Evolutionary conservation across 1,284 basidiomycete species (phyloP).

Genomic region (Tilletiaria anomala): DNA sequence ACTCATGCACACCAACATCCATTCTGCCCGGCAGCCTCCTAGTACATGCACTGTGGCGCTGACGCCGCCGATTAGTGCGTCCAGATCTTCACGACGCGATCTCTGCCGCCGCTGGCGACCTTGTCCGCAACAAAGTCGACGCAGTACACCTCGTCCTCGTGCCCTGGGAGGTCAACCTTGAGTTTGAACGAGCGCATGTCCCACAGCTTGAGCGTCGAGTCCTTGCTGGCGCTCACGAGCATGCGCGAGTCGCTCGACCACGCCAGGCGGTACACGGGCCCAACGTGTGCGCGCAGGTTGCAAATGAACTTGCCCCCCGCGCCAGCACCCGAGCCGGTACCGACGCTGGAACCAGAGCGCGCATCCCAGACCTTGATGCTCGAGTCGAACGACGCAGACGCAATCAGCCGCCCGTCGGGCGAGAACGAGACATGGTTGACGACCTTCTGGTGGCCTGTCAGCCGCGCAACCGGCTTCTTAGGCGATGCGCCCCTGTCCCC

Average conservation of each 20-base stretch:
- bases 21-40: too few relatives aligned
- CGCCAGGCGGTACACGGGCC: constrained; percentile 79
- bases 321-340: too few relatives aligned
- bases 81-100: constrained; percentile 49
- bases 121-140: constrained; percentile 68
- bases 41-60: too few relatives aligned
- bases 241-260: constrained; percentile 90
- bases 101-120: constrained; percentile 76
- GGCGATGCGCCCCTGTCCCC: constrained; percentile 50
- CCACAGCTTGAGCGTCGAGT: constrained; percentile 57
- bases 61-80: constrained; percentile 17
- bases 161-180: constrained; percentile 80
- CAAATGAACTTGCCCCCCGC: constrained; percentile 60
- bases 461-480: constrained; percentile 69
- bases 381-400: constrained; percentile 81
- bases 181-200: constrained; percentile 51
- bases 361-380: constrained; percentile 74
- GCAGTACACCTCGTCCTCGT: constrained; percentile 95
- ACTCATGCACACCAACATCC: too few relatives aligned
- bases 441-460: constrained; percentile 91
- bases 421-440: constrained; percentile 90
- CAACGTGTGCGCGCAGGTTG: constrained; percentile 80
- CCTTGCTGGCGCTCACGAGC: constrained; percentile 85
- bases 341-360: constrained; percentile 43
- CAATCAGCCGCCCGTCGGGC: constrained; percentile 80